Conservation (phyloP, 345 rosid species). For the Syzygium aqueum region DNA sequence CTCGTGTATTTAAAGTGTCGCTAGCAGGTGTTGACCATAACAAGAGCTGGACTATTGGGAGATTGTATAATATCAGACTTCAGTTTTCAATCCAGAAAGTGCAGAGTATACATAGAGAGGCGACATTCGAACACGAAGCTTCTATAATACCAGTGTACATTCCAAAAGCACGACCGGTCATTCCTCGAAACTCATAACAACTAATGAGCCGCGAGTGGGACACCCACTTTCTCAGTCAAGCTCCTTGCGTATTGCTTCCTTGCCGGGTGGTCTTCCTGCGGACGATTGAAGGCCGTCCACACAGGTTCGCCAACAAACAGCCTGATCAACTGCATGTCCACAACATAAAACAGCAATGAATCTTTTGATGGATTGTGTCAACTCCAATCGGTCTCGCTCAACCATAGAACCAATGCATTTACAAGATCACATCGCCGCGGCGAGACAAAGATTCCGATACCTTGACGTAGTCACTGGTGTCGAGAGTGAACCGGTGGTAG, state of each 20-base stretch:
- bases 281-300: slow-evolving; percentile 74
- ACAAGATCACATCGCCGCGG: accelerated
- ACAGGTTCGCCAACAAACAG: slow-evolving; percentile 82
- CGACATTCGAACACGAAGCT: neutral
- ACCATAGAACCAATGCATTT: neutral
- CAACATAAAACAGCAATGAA: neutral
- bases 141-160: neutral
- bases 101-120: neutral
- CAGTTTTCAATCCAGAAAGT: neutral
- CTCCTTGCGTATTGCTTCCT: slow-evolving; percentile 50
- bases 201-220: slow-evolving; percentile 31
- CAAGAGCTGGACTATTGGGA: neutral
- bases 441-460: slow-evolving; percentile 8
- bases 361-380: neutral
- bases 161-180: neutral
- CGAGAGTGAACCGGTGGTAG: slow-evolving; percentile 88
- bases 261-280: slow-evolving; percentile 79
- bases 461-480: slow-evolving; percentile 63
- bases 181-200: neutral
- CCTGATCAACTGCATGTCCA: slow-evolving; percentile 57
- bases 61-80: neutral
- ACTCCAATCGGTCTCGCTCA: neutral
- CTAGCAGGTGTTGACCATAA: neutral
- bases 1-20: neutral
- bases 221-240: slow-evolving; percentile 26